Evolutionary conservation across 2,329 filamentous ascomycete species (phyloP).

Genomic region (Claviceps maximensis): DNA sequence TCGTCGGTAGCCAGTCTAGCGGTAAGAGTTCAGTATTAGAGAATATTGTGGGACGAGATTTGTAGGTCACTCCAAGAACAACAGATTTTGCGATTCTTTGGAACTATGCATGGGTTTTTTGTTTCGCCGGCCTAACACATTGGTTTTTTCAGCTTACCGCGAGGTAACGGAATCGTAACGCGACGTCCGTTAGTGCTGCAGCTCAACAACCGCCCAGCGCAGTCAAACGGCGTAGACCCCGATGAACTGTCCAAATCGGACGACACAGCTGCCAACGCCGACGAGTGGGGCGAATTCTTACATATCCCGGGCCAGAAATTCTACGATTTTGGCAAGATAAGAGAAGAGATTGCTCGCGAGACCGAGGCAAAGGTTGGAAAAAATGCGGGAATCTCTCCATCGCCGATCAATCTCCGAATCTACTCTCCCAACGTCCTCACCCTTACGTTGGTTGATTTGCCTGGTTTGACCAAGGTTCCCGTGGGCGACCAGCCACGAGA

Average conservation of each 20-base stretch:
- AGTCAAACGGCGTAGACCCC: conserved; percentile 60
- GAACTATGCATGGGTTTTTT: neutral
- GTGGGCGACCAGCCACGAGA: conserved; percentile 93
- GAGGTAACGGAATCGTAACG: conserved; percentile 95
- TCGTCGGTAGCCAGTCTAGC: conserved; percentile 96
- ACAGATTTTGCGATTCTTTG: no score
- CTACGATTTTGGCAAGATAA: conserved; percentile 94
- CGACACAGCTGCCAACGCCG: conserved; percentile 79
- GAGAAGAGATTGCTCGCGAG: conserved; percentile 93
- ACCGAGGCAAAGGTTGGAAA: conserved; percentile 92
- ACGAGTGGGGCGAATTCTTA: conserved; percentile 98
- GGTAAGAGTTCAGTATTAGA: conserved; percentile 98
- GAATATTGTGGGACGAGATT: conserved; percentile 97
- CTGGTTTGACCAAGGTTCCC: conserved; percentile 90
- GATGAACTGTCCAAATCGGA: conserved; percentile 51
- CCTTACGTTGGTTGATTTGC: conserved; percentile 89
- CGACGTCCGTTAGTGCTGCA: conserved; percentile 91
- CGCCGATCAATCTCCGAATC: conserved; percentile 94
- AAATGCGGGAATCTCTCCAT: conserved; percentile 92
- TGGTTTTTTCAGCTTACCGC: conserved; percentile 57
- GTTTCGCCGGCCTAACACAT: neutral
- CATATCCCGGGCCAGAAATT: conserved; percentile 97
- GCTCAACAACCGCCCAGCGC: conserved; percentile 79
- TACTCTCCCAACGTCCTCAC: conserved; percentile 98
- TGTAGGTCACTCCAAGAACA: conserved; percentile 47